phyloP scores from a whole-genome alignment of 2,329 filamentous ascomycete genomes.

The Paracoccidioides brasiliensis region DNA sequence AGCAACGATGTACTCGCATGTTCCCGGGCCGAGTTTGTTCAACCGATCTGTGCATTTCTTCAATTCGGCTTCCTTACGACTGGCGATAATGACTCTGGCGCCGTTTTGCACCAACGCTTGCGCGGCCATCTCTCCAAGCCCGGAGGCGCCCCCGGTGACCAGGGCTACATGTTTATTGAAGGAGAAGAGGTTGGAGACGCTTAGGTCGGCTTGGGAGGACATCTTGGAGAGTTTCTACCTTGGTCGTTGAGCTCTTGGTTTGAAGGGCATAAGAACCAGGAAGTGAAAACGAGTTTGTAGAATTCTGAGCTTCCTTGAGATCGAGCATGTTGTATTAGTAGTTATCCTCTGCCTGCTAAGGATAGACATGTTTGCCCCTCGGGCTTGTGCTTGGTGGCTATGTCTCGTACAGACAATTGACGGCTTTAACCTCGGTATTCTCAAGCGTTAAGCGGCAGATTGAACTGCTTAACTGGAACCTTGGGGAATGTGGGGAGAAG shows the following conservation, averaged over 20 bases:
- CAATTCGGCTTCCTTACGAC: constrained; percentile 29
- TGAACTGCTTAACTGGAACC: too few species aligned
- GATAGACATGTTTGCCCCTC: too few species aligned
- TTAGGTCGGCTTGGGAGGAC: constrained; percentile 16
- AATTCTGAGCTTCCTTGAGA: too few species aligned
- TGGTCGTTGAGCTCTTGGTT: neutral
- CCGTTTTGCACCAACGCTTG: constrained; percentile 33
- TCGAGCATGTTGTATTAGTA: too few species aligned
- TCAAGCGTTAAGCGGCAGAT: too few species aligned
- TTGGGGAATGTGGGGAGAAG: too few species aligned
- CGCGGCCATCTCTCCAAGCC: constrained; percentile 32
- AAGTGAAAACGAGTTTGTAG: too few species aligned
- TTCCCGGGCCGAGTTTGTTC: constrained; percentile 29
- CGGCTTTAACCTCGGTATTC: too few species aligned
- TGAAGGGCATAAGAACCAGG: neutral
- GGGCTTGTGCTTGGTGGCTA: too few species aligned
- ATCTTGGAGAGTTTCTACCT: neutral
- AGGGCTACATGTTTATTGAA: constrained; percentile 24
- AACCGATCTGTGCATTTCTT: constrained; percentile 23
- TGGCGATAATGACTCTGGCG: constrained; percentile 30
- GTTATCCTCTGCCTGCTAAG: too few species aligned
- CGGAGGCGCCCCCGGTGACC: constrained; percentile 26
- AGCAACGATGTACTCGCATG: constrained; percentile 29
- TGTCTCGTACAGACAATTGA: too few species aligned
- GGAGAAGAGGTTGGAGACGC: constrained; percentile 22